Evolutionary conservation across 495 filamentous ascomycete genomes (phyloP).

Genomic region (Aspergillus asperescens): DNA sequence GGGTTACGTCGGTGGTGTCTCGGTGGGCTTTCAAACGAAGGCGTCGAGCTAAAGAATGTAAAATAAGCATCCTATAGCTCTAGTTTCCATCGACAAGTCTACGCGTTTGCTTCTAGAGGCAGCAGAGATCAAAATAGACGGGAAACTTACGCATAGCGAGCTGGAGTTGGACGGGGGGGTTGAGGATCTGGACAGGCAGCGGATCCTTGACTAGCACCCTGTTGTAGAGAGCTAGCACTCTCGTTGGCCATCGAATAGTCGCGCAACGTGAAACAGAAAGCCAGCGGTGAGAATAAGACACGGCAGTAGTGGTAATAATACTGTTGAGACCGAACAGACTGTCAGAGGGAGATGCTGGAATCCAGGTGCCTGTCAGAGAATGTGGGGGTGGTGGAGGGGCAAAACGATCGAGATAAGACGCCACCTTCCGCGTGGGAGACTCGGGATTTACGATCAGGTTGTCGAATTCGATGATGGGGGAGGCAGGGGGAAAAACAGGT

Average conservation of each 20-base stretch:
- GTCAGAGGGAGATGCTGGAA: background rate
- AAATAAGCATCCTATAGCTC: background rate
- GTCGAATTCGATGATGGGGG: background rate
- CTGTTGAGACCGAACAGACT: background rate
- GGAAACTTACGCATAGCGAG: constrained; percentile 38
- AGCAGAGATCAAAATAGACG: background rate
- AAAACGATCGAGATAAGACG: constrained; percentile 11
- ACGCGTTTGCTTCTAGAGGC: too few species aligned
- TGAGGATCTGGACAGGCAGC: constrained; percentile 13
- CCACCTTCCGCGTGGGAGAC: background rate
- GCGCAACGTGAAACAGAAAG: background rate
- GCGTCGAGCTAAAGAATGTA: constrained; percentile 36
- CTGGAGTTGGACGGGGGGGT: constrained; percentile 12
- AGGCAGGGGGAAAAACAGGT: background rate
- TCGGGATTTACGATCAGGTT: background rate
- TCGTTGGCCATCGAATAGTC: constrained; percentile 24
- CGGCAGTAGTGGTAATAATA: background rate
- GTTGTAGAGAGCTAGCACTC: constrained; percentile 14
- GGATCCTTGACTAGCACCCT: constrained; percentile 17
- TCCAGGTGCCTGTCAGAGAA: constrained; percentile 14
- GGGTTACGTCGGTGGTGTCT: constrained; percentile 71
- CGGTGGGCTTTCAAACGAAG: constrained; percentile 60
- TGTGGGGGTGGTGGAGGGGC: constrained; percentile 14
- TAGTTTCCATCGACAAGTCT: background rate
- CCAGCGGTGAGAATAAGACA: background rate